Evolutionary conservation across 2,329 filamentous ascomycete genomes (phyloP).

Genomic region (Sporothrix euskadiensis): DNA sequence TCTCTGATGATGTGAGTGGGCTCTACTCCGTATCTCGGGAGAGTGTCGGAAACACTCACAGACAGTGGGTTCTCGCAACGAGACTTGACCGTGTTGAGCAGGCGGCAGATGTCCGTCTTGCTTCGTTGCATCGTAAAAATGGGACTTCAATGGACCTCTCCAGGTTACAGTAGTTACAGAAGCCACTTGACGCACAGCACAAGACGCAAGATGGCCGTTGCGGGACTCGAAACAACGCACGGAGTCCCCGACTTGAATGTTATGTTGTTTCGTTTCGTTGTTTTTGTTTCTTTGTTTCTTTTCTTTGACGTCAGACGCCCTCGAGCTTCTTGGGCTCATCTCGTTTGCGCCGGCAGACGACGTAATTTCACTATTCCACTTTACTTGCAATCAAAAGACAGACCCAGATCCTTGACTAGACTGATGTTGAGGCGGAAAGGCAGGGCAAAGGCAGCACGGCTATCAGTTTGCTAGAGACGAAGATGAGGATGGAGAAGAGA

Average conservation of each 20-base stretch:
- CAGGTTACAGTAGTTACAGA: slow-evolving; percentile 11
- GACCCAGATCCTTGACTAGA: slow-evolving; percentile 3
- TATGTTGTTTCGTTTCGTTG: neutral
- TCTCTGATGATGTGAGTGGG: neutral
- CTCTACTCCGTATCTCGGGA: neutral
- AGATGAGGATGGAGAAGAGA: too few relatives aligned
- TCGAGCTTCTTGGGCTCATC: too few relatives aligned
- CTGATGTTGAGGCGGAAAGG: neutral
- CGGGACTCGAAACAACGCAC: slow-evolving; percentile 6
- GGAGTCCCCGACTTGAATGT: neutral
- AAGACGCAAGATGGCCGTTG: slow-evolving; percentile 6
- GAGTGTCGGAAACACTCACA: neutral
- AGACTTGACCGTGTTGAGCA: slow-evolving; percentile 12
- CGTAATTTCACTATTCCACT: neutral
- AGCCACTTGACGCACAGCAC: slow-evolving; percentile 5
- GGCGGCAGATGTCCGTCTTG: neutral
- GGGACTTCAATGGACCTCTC: neutral
- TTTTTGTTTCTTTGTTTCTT: neutral
- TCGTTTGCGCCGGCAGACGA: neutral
- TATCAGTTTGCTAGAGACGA: neutral
- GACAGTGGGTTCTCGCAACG: slow-evolving; percentile 3
- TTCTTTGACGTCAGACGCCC: neutral
- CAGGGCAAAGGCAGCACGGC: slow-evolving; percentile 2
- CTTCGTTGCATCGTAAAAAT: neutral
- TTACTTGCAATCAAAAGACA: slow-evolving; percentile 13